phyloP scores from a whole-genome alignment of 2,329 filamentous ascomycete genomes.

The Plectosphaerella plurivora region DNA sequence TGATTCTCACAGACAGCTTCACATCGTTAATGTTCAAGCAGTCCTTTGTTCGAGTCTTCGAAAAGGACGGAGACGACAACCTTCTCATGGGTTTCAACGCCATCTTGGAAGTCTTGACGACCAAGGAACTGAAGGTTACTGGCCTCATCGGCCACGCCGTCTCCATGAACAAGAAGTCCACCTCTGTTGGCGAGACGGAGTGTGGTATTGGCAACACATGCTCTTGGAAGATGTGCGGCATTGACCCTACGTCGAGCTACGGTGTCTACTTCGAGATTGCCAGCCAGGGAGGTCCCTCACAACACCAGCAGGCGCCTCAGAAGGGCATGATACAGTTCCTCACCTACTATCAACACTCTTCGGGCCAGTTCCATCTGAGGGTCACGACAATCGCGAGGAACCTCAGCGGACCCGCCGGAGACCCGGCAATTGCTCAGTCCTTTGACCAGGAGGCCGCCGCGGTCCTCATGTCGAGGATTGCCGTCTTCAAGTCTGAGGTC shows the following conservation, averaged over 20 bases:
- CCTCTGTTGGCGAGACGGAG: conserved; percentile 94
- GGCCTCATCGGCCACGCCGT: conserved; percentile 95
- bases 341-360: conserved; percentile 97
- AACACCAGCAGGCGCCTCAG: conserved; percentile 81
- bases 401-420: conserved; percentile 87
- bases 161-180: conserved; percentile 96
- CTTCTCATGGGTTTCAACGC: conserved; percentile 98
- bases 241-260: conserved; percentile 90
- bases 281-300: conserved; percentile 79
- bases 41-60: conserved; percentile 93
- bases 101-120: conserved; percentile 90
- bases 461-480: conserved; percentile 98
- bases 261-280: conserved; percentile 98
- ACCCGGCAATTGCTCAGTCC: conserved; percentile 91
- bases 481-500: conserved; percentile 97
- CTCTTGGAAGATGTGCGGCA: conserved; percentile 99
- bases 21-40: conserved; percentile 99
- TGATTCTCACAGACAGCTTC: conserved; percentile 97
- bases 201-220: conserved; percentile 98
- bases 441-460: conserved; percentile 98
- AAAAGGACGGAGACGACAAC: conserved; percentile 93
- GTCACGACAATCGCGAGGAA: conserved; percentile 92
- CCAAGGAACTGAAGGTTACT: conserved; percentile 97
- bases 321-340: conserved; percentile 97
- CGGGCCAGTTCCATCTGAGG: conserved; percentile 90